Evolutionary conservation across 148 eudicot genomes (phyloP), one percentile per base, ranked within the genome.

Genomic region (Rhododendron griersonianum): DNA sequence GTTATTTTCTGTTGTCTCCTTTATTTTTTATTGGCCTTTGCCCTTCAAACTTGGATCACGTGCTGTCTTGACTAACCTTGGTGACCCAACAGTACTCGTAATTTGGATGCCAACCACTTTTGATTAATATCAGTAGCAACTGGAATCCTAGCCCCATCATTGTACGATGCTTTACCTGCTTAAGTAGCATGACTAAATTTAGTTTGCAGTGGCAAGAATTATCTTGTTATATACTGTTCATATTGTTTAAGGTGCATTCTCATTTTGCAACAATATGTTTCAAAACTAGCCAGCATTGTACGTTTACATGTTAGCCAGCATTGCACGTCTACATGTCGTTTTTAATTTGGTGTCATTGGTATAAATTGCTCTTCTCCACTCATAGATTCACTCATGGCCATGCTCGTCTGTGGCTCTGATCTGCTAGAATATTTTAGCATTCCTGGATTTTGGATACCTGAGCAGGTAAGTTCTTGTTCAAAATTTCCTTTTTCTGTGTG

Each of bases 341-440:
- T 83, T 61, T 59, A 7, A 37, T 85, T 82, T 55, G 61, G 84
- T 51, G 21, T 51, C 45, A 39, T 63, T 84, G 59, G 82, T 15
- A 45, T 84, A 33, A 28, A 25, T 76, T 76, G 18, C 21, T 80
- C 35, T 51, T 55, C 28, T 83, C 82, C 61, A 39, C 84, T 81
- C 78, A 50, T 86, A 95, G 99, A 83, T 25, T 89, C 88, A 41
- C 90, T 95, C 18, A 92, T 90, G 88, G 98, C 94, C 81, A 92
- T 97, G 95, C 98, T 96, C 78, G 94, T 94, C 37, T 96, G 99
- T 85, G 99, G 99, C 74, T 96, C 99, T 86, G 99, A 97, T 93
- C 89, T 97, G 61, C 90, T 97, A 73, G 93, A 95, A 92, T 97
- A 98, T 86, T 94, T 95, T 85, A 69, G 89, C 86, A 91, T 84